Percentiles rank a stretch among this genome's conserved stretches.
Evolutionary conservation across 192 early-diverging fungal species (phyloP).

Genomic region (Linnemannia hyalina): DNA sequence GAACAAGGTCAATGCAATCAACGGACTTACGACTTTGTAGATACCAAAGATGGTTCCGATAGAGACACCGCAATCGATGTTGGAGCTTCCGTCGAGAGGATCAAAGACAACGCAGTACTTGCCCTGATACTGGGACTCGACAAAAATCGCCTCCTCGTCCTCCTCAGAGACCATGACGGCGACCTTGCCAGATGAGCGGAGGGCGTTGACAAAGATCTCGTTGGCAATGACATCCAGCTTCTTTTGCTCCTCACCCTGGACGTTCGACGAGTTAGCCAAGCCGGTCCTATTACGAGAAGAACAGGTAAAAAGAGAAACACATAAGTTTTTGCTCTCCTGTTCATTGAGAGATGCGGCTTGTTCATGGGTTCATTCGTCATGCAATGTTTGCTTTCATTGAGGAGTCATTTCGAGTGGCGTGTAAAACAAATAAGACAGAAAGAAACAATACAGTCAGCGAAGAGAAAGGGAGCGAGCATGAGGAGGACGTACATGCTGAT

Average conservation of each 20-base stretch:
- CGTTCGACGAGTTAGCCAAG: slow-evolving; percentile 84
- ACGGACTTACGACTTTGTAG: slow-evolving; percentile 83
- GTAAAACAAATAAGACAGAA: background rate
- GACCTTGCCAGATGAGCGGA: slow-evolving; percentile 90
- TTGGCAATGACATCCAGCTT: slow-evolving; percentile 98
- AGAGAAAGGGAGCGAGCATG: background rate
- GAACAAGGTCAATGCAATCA: slow-evolving; percentile 3
- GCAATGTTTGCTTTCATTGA: too few relatives aligned
- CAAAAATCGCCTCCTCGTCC: slow-evolving; percentile 92
- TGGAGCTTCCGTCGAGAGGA: slow-evolving; percentile 96
- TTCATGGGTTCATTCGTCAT: background rate
- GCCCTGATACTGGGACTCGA: slow-evolving; percentile 82
- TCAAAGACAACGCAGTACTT: slow-evolving; percentile 98
- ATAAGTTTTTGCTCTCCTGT: background rate
- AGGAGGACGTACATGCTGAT: slow-evolving; percentile 84
- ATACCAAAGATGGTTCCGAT: slow-evolving; percentile 99
- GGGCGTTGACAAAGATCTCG: slow-evolving; percentile 97
- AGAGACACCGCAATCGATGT: slow-evolving; percentile 99
- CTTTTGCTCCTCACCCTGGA: slow-evolving; percentile 96
- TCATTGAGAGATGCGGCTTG: background rate
- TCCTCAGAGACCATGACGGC: slow-evolving; percentile 97
- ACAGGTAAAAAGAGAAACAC: background rate
- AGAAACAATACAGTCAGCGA: background rate
- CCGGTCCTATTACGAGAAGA: slow-evolving; percentile 72
- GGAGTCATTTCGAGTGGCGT: background rate